Evolutionary conservation across 768 basidiomycete species (phyloP).

Genomic region (Lactarius akahatsu): DNA sequence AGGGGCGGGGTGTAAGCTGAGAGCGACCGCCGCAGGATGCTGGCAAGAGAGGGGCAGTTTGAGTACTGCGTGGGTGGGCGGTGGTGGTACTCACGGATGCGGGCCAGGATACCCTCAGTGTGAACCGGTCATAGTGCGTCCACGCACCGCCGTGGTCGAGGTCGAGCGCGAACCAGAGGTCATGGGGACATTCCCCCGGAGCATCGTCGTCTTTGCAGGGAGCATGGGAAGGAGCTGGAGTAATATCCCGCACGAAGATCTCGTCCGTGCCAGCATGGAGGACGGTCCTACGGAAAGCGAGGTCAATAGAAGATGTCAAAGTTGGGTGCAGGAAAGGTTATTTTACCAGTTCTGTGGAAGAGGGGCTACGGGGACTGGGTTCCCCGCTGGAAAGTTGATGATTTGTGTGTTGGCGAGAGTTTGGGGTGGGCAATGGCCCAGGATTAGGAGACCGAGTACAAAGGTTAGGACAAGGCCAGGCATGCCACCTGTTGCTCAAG

Average conservation of each 20-base stretch:
- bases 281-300: slow-evolving; percentile 38
- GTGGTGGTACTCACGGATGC: slow-evolving; percentile 34
- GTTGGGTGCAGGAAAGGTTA: neutral
- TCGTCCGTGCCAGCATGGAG: slow-evolving; percentile 39
- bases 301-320: neutral
- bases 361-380: slow-evolving; percentile 33
- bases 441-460: neutral
- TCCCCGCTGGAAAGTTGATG: slow-evolving; percentile 49
- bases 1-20: slow-evolving; percentile 3
- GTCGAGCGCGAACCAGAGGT: slow-evolving; percentile 36
- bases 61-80: neutral
- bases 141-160: slow-evolving; percentile 33
- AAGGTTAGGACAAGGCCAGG: neutral
- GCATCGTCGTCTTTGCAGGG: slow-evolving; percentile 38
- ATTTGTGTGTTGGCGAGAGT: slow-evolving; percentile 62
- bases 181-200: slow-evolving; percentile 32
- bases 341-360: slow-evolving; percentile 31
- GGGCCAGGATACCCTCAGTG: slow-evolving; percentile 39
- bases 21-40: slow-evolving; percentile 7
- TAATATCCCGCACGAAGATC: slow-evolving; percentile 44
- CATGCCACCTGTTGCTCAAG: neutral
- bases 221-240: slow-evolving; percentile 38
- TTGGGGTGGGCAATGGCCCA: neutral
- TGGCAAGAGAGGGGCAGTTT: neutral
- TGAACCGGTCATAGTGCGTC: slow-evolving; percentile 34